Base-by-base conservation (phyloP, 495 filamentous ascomycete genomes). In the Talaromyces stipitatus region DNA sequence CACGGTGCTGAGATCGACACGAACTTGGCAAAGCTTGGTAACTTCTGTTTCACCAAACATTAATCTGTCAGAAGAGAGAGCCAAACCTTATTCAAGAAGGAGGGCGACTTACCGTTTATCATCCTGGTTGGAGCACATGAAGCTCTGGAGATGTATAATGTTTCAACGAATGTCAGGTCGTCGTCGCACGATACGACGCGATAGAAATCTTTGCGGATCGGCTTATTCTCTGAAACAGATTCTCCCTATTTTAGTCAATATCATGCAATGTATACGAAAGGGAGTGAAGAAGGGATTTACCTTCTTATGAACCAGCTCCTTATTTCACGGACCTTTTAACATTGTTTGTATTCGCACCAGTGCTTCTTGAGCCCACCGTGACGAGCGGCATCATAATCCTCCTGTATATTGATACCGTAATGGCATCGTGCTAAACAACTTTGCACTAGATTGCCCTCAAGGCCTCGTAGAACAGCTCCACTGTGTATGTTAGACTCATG, bases 391-490 rank as follows among this genome's bases (percentile, higher is more conserved):
- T 76, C 57, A 56, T 67, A 82, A 1, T 2, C 24, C 52, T n/a
- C 56, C 54, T 1, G 30, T 27, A 56, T 60, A 62, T 57, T 50
- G 8, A 70, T 60, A 1, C 80, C 81, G 55, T 82, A 79, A 54
- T 82, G 75, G 54, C 77, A 76, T 28, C 80, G 70, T 4, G 78
- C 73, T 57, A 72, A 72, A 10, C 82, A 73, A 45, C 69, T 74
- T 29, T 69, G 63, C 7, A 85, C 74, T 55, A 54, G 78, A 65
- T 62, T 76, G 54, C 66, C 70, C 56, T 62, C 70, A 38, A 64
- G 65, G 60, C 61, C 66, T 60, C 75, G 60, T 65, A 70, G 51
- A 66, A 81, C 69, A 46, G 83, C 75, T 65, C 75, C 59, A 67
- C 74, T 62, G 68, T 63, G 24, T 62, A 67, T 14, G 26, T 79